Percentiles rank a stretch among this genome's conserved stretches.
Conservation (phyloP, 805 yeast genomes). For the Sugiyamaella marilandica region DNA sequence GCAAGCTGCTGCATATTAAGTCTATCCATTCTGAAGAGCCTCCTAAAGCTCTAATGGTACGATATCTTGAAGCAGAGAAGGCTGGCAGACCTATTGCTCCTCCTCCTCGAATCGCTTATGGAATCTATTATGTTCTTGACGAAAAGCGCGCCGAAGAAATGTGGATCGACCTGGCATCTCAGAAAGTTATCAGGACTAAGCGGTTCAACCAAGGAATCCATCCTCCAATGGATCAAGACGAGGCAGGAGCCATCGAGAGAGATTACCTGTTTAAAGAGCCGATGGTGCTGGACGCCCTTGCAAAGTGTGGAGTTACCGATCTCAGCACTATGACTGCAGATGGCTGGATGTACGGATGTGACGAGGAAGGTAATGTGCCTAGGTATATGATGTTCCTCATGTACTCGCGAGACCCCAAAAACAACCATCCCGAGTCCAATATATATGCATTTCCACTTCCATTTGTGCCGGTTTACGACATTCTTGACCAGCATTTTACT, state of each 20-base stretch:
- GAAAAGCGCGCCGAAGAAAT: slow-evolving; percentile 57
- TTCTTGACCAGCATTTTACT: slow-evolving; percentile 53
- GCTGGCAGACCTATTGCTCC: slow-evolving; percentile 45
- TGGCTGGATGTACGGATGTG: slow-evolving; percentile 87
- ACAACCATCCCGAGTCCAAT: slow-evolving; percentile 33
- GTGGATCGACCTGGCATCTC: slow-evolving; percentile 58
- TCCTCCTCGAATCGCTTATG: slow-evolving; percentile 63
- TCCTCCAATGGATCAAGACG: slow-evolving; percentile 71
- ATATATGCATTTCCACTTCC: slow-evolving; percentile 61
- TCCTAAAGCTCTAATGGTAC: slow-evolving; percentile 67
- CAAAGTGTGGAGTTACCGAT: slow-evolving; percentile 45
- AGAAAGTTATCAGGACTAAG: slow-evolving; percentile 55
- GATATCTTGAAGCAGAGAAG: slow-evolving; percentile 64
- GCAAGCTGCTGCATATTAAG: slow-evolving; percentile 32
- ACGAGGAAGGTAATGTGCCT: slow-evolving; percentile 42
- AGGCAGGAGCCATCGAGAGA: slow-evolving; percentile 50
- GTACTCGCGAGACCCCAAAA: slow-evolving; percentile 67
- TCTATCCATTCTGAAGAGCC: slow-evolving; percentile 49
- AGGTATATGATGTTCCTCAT: slow-evolving; percentile 61
- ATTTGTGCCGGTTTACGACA: slow-evolving; percentile 73
- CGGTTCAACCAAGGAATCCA: slow-evolving; percentile 55
- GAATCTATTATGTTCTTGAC: slow-evolving; percentile 57
- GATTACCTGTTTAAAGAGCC: slow-evolving; percentile 48
- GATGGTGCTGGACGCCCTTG: slow-evolving; percentile 56
- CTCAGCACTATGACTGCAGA: slow-evolving; percentile 49